Conservation (phyloP, 2,329 filamentous ascomycete species). For the Penicillium sp. region DNA sequence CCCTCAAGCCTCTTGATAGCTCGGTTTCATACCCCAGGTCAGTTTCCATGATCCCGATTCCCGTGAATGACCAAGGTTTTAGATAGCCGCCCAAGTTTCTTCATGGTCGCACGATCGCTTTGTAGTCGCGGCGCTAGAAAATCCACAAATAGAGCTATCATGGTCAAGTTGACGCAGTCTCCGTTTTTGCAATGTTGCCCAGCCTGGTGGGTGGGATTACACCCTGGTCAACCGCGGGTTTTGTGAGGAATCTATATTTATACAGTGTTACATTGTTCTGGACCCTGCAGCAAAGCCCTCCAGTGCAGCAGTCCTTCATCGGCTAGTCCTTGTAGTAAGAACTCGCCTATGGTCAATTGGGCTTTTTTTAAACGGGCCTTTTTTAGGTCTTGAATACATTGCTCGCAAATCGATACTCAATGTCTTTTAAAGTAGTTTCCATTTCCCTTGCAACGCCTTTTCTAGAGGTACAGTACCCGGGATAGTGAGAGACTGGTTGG, state of each 20-base stretch:
- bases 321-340: too few relatives aligned
- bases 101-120: constrained; percentile 5
- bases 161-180: not conserved
- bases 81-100: not conserved
- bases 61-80: not conserved
- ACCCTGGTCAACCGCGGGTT: not conserved
- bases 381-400: too few relatives aligned
- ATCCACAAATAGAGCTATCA: constrained; percentile 1
- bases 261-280: not conserved
- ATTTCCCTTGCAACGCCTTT: too few relatives aligned
- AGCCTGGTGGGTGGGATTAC: not conserved
- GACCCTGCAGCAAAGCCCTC: too few relatives aligned
- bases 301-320: too few relatives aligned
- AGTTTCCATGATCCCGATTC: not conserved
- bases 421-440: too few relatives aligned
- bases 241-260: not conserved
- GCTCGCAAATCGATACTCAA: too few relatives aligned
- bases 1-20: not conserved
- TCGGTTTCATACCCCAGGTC: not conserved
- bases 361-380: too few relatives aligned
- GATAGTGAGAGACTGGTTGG: too few relatives aligned
- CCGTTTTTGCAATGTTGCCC: not conserved
- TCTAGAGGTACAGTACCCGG: too few relatives aligned
- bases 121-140: constrained; percentile 7
- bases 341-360: too few relatives aligned